phyloP scores from a whole-genome alignment of 768 basidiomycete species.

The Cubamyces lactineus region DNA sequence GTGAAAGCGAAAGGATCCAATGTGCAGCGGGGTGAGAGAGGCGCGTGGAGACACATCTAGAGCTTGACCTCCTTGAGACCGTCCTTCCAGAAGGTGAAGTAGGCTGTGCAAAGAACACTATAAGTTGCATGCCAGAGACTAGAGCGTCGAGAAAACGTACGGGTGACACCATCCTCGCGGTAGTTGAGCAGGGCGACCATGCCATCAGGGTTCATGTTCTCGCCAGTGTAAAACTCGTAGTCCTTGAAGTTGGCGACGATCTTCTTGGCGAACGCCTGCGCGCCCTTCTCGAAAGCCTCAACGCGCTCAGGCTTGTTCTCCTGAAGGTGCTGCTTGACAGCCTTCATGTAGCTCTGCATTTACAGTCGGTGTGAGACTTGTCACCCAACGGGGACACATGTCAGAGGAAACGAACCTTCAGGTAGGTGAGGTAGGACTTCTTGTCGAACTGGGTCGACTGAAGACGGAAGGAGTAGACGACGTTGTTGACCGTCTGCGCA shows the following conservation, averaged over 20 bases:
- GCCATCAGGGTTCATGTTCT: conserved; percentile 82
- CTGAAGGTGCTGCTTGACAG: conserved; percentile 68
- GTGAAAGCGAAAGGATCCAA: conserved; percentile 11
- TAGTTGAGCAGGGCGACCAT: conserved; percentile 96
- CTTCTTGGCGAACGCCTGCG: conserved; percentile 81
- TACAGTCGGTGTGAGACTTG: not conserved
- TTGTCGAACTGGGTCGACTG: conserved; percentile 85
- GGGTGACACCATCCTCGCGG: conserved; percentile 83
- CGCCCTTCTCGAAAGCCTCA: conserved; percentile 79
- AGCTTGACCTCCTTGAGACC: conserved; percentile 84
- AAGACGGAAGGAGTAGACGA: conserved; percentile 91
- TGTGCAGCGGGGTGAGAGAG: not conserved
- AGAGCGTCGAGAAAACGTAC: conserved; percentile 47
- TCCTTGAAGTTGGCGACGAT: conserved; percentile 89
- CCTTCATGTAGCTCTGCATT: conserved; percentile 91
- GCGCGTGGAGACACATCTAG: conserved; percentile 35
- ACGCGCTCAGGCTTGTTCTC: conserved; percentile 62
- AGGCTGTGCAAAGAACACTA: conserved; percentile 52
- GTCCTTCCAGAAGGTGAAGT: conserved; percentile 96
- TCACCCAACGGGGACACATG: not conserved
- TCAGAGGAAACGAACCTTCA: conserved; percentile 61
- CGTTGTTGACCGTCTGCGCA: conserved; percentile 79
- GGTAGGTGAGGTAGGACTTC: conserved; percentile 77
- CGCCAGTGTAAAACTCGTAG: conserved; percentile 86
- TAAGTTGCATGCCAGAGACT: not conserved